A percentile compares a stretch with the other conserved stretches of the same genome.
Evolutionary conservation across 2,329 filamentous ascomycete genomes (phyloP).

Genomic region (Fusarium pseudoanthophilum): DNA sequence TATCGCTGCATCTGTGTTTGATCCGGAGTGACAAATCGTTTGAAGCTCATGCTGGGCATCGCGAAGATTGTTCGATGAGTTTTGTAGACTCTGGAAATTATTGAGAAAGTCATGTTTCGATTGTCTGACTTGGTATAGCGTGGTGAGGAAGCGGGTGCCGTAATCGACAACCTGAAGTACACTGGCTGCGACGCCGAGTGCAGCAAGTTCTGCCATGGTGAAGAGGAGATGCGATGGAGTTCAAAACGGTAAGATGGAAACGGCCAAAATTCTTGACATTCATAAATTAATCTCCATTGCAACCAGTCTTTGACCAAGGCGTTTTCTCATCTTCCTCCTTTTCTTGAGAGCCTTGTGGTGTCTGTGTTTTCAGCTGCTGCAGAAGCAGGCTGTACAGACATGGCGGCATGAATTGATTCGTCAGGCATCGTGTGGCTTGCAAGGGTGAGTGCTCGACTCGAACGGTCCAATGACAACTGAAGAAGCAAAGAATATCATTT

Average conservation of each 20-base stretch:
- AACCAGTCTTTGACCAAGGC: not conserved
- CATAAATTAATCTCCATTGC: not conserved
- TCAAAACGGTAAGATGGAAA: not conserved
- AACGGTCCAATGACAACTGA: not conserved
- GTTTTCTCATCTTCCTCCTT: no score
- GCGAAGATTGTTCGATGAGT: not conserved
- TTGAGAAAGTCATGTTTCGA: not conserved
- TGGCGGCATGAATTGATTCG: not conserved
- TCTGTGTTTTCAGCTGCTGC: not conserved
- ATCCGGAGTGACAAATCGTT: not conserved
- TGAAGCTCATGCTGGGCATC: not conserved
- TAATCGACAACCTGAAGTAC: slow-evolving; percentile 17
- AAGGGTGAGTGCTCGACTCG: not conserved
- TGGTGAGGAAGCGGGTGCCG: slow-evolving; percentile 9
- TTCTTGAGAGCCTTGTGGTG: not conserved
- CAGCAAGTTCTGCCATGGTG: slow-evolving; percentile 13
- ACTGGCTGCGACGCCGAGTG: slow-evolving; percentile 1
- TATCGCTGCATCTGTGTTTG: not conserved
- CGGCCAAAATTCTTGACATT: not conserved
- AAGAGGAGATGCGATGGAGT: not conserved
- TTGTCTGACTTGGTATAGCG: not conserved
- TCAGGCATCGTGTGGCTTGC: not conserved
- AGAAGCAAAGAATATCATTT: not conserved
- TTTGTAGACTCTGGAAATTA: not conserved
- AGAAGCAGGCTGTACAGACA: not conserved